Evolutionary conservation across 495 filamentous ascomycete species (phyloP).

Genomic region (Parathielavia appendiculata): DNA sequence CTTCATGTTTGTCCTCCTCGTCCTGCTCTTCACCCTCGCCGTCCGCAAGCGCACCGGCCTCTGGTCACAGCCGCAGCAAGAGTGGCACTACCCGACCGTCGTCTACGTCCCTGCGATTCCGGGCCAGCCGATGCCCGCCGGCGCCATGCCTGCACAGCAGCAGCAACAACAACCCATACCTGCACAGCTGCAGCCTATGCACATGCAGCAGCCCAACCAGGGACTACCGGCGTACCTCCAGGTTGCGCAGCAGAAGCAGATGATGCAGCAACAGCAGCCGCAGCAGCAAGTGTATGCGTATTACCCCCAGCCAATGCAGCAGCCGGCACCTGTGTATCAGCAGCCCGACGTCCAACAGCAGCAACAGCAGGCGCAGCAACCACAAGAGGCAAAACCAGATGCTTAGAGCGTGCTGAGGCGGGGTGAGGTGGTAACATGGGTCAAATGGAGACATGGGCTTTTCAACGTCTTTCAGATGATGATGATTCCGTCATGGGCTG

Average conservation of each 20-base stretch:
- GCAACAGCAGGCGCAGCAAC: neutral
- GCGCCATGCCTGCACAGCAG: neutral
- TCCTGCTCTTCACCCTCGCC: constrained; percentile 18
- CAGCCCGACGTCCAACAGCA: neutral
- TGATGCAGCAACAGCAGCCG: constrained; percentile 6
- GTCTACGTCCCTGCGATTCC: neutral
- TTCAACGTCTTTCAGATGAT: no score
- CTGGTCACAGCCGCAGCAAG: constrained; percentile 15
- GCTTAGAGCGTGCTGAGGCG: no score
- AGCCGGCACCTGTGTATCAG: neutral
- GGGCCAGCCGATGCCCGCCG: neutral
- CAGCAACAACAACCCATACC: neutral
- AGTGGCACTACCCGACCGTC: neutral
- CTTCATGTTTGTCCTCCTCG: constrained; percentile 19
- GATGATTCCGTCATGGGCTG: no score
- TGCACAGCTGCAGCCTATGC: no score
- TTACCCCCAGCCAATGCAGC: neutral
- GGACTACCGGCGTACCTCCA: constrained; percentile 7
- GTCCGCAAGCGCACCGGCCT: constrained; percentile 18
- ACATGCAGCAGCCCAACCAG: no score
- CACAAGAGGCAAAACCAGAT: no score
- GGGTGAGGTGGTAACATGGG: no score
- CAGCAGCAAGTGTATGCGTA: neutral
- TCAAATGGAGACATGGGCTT: no score
- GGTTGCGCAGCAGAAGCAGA: constrained; percentile 6